phyloP scores from a whole-genome alignment of 2,329 filamentous ascomycete species.

The Ampelomyces quisqualis region DNA sequence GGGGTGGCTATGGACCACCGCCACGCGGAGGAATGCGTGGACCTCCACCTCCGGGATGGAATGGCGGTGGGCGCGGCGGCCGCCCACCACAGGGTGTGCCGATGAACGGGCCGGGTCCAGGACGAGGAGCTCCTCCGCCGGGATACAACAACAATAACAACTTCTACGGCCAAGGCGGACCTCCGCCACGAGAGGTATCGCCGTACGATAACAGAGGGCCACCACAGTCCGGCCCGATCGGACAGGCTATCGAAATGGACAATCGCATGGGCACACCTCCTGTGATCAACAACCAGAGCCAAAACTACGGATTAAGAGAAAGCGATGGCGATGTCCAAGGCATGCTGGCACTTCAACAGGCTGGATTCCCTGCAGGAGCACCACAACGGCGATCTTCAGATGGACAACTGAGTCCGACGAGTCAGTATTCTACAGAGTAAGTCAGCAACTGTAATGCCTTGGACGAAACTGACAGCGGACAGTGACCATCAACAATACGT shows the following conservation, averaged over 20 bases:
- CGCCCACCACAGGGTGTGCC: slow-evolving; percentile 34
- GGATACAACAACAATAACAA: slow-evolving; percentile 43
- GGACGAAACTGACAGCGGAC: slow-evolving; percentile 20
- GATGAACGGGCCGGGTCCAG: slow-evolving; percentile 44
- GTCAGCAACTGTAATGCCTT: slow-evolving; percentile 28
- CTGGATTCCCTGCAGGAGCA: slow-evolving; percentile 31
- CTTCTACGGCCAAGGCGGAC: slow-evolving; percentile 42
- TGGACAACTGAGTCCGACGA: slow-evolving; percentile 57
- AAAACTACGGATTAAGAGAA: slow-evolving; percentile 53
- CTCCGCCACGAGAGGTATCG: slow-evolving; percentile 42
- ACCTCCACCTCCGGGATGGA: slow-evolving; percentile 47
- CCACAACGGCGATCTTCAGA: slow-evolving; percentile 29
- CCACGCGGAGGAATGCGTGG: slow-evolving; percentile 44
- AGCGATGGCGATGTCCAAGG: slow-evolving; percentile 72
- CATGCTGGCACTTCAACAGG: slow-evolving; percentile 70
- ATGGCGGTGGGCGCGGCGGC: slow-evolving; percentile 40
- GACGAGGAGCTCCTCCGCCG: slow-evolving; percentile 47
- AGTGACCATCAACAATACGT: slow-evolving; percentile 41
- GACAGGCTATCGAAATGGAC: slow-evolving; percentile 79
- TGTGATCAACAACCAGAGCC: slow-evolving; percentile 13
- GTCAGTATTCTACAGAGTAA: slow-evolving; percentile 74
- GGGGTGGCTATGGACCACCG: slow-evolving; percentile 41
- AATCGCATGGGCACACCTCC: slow-evolving; percentile 49
- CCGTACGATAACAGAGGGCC: slow-evolving; percentile 56
- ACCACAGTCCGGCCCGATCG: slow-evolving; percentile 56